Evolutionary conservation across 768 basidiomycete genomes (phyloP), one percentile per base, ranked within the genome.

Genomic region (Termitomyces sp.): DNA sequence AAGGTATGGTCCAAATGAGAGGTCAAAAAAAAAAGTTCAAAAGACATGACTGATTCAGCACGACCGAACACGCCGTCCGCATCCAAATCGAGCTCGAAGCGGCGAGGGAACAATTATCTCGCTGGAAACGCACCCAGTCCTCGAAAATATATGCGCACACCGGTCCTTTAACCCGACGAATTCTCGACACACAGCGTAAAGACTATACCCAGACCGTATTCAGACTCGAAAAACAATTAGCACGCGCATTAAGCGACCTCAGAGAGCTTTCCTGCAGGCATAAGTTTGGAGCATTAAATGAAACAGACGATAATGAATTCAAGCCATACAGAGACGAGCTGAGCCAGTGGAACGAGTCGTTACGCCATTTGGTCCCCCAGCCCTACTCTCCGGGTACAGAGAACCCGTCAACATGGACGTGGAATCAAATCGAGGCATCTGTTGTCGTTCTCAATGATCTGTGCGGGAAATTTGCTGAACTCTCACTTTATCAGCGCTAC

Each of bases 1-100:
- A 37, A 47, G 44, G 55, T 56, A 56, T 29, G 6, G 5, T 37
- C 4, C 14, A 22, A 36, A 27, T 2, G 14, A n/a, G 18, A 29
- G 31, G 4, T 37, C n/a, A 20, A 14, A 8, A 22, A 12, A 5
- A 18, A 1, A 18, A 7, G 7, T 39, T 8, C 37, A 9, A 37
- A 24, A 16, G 34, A 39, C 18, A 24, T 50, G 36, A 36, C 29
- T 12, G 2, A 14, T 36, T 16, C 18, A 62, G 61, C 5, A 29
- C 27, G 2, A 44, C 36, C 4, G 52, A 57, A 41, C 22, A 46
- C 12, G 58, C 58, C 10, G 53, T 59, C 13, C 55, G 53, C 14
- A 36, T 59, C 10, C 55, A 62, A 36, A 50, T 52, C 18, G 61
- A 62, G 48, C 61, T 59, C 14, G 43, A 53, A 8, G 32, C n/a